Percentiles rank a stretch among this genome's conserved stretches.
Conservation (phyloP, 2,329 filamentous ascomycete species). For the Verticillium tricorpus region DNA sequence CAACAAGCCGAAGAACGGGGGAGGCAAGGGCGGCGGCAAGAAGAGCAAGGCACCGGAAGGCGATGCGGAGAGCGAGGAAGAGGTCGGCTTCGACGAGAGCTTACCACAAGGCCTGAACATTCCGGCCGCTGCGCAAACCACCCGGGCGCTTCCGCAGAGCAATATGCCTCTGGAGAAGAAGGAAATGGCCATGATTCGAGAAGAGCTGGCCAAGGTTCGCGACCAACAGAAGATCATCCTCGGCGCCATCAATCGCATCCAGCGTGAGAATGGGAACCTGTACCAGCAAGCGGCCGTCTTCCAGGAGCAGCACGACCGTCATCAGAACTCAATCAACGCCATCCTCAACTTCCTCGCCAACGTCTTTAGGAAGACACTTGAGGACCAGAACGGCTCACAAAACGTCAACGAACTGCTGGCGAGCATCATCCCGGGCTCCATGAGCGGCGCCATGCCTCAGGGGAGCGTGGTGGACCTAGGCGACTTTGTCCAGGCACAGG, state of each 20-base stretch:
- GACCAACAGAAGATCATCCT: conserved; percentile 85
- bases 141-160: conserved; percentile 35
- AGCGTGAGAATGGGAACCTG: conserved; percentile 81
- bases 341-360: conserved; percentile 96
- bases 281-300: conserved; percentile 86
- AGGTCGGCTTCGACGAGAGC: conserved; percentile 37
- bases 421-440: conserved; percentile 61
- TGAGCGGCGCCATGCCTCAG: conserved; percentile 38
- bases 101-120: conserved; percentile 1
- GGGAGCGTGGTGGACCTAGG: conserved; percentile 59
- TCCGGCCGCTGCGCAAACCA: conserved; percentile 7
- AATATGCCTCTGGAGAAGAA: conserved; percentile 56
- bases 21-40: conserved; percentile 50
- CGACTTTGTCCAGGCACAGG: conserved; percentile 49
- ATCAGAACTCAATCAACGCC: conserved; percentile 98
- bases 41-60: conserved; percentile 59
- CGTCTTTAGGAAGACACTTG: conserved; percentile 89
- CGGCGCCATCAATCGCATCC: conserved; percentile 72
- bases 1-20: conserved; percentile 82
- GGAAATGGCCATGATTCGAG: conserved; percentile 72
- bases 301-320: conserved; percentile 88
- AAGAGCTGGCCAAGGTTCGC: conserved; percentile 76
- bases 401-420: conserved; percentile 83
- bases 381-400: conserved; percentile 71
- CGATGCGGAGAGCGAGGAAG: conserved; percentile 66